Conservation (phyloP, 2,329 filamentous ascomycete genomes). For the Apiospora kogelbergensis region DNA sequence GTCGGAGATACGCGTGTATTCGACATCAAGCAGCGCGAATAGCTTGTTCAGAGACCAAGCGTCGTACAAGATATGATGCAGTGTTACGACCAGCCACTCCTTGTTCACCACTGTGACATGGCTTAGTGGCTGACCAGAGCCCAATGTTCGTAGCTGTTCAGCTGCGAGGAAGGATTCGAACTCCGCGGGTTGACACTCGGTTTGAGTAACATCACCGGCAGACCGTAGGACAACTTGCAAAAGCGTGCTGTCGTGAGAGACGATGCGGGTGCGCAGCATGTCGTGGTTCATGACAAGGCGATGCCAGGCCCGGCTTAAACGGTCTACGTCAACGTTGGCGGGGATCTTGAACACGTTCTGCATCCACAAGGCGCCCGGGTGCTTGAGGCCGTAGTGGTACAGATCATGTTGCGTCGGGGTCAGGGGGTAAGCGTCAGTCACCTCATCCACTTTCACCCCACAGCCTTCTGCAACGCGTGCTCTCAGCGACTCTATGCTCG, state of each 20-base stretch:
- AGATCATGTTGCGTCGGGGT: background rate
- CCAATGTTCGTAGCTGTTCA: background rate
- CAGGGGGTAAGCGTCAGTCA: background rate
- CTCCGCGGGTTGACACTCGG: background rate
- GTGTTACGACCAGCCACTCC: background rate
- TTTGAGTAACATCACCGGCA: background rate
- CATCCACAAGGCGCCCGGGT: background rate
- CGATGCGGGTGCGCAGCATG: background rate
- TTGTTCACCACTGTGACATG: background rate
- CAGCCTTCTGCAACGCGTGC: background rate
- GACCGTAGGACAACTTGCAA: background rate
- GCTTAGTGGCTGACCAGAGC: background rate
- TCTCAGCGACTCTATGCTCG: background rate
- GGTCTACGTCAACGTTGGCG: background rate
- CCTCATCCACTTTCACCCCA: background rate
- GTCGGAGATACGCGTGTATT: background rate
- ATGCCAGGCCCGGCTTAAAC: background rate
- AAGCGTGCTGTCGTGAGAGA: background rate
- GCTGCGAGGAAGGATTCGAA: background rate
- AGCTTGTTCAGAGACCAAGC: conserved; percentile 4
- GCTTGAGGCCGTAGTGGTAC: background rate
- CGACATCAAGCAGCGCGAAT: background rate
- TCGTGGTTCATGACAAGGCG: background rate
- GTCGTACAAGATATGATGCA: background rate
- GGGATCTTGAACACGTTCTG: conserved; percentile 3